phyloP scores from a whole-genome alignment of 2,329 filamentous ascomycete species.

The Rachicladosporium sp. region DNA sequence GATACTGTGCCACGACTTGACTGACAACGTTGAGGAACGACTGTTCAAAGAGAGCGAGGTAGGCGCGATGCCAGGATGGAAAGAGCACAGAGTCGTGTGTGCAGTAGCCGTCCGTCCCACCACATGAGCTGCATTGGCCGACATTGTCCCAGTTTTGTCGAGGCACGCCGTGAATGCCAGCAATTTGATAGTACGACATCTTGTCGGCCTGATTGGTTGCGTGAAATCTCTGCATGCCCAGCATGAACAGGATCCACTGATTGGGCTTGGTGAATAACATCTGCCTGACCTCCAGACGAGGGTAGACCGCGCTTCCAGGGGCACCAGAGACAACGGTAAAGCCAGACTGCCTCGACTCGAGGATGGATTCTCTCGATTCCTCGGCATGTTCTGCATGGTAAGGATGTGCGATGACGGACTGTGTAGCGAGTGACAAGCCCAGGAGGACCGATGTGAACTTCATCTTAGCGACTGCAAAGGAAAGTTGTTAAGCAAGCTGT shows the following conservation, averaged over 20 bases:
- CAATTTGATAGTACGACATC: conserved; percentile 16
- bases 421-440: conserved; percentile 3
- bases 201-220: conserved; percentile 7
- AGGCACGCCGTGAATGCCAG: conserved; percentile 22
- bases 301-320: conserved; percentile 9
- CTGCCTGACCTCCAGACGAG: conserved; percentile 15
- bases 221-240: conserved; percentile 15
- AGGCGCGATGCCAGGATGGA: conserved; percentile 22
- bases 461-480: conserved; percentile 4
- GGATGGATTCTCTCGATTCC: background rate
- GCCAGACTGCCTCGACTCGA: conserved; percentile 6
- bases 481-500: too few species aligned
- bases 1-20: conserved; percentile 16
- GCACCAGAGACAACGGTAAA: conserved; percentile 9
- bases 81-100: conserved; percentile 24
- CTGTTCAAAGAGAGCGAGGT: conserved; percentile 24
- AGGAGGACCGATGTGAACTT: conserved; percentile 9
- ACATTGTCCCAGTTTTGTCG: conserved; percentile 18
- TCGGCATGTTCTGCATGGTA: conserved; percentile 2
- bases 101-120: conserved; percentile 22
- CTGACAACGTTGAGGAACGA: conserved; percentile 18
- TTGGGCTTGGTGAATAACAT: conserved; percentile 13
- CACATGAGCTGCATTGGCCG: conserved; percentile 14
- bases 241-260: conserved; percentile 14
- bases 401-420: conserved; percentile 4